Conservation (phyloP, 441 rosid genomes). For the Erysimum cheiri region DNA sequence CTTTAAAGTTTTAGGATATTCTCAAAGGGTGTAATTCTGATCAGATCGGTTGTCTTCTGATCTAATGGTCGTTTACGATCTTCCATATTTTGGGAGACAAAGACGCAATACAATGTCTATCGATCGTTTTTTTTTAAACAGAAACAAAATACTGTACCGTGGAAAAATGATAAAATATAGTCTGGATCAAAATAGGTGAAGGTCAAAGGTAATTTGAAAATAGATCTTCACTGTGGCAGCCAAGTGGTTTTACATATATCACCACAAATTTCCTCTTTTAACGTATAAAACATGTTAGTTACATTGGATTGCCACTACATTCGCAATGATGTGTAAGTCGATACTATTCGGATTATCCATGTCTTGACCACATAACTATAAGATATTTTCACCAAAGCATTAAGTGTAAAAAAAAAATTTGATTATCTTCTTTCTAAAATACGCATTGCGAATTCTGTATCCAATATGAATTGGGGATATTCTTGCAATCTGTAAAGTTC, state of each 20-base stretch:
- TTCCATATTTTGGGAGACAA: not conserved
- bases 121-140: not conserved
- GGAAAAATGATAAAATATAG: not conserved
- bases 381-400: not conserved
- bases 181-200: not conserved
- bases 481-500: constrained; percentile 33
- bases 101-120: not conserved
- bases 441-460: constrained; percentile 10
- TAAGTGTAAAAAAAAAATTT: not conserved
- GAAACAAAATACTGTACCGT: not conserved
- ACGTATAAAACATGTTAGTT: not conserved
- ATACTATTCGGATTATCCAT: not conserved
- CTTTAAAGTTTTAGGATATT: not conserved
- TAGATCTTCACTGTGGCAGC: not conserved
- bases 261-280: not conserved
- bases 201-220: not conserved
- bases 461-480: constrained; percentile 14
- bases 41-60: not conserved
- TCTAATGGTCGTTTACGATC: not conserved
- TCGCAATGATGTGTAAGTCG: not conserved
- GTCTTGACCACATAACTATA: not conserved
- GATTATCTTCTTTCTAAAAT: not conserved
- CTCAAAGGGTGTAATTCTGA: not conserved
- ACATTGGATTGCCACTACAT: not conserved
- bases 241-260: not conserved